A percentile compares a stretch with the other conserved stretches of the same genome.
Conservation (phyloP, 768 basidiomycete genomes). For the Lyophyllum atratum region DNA sequence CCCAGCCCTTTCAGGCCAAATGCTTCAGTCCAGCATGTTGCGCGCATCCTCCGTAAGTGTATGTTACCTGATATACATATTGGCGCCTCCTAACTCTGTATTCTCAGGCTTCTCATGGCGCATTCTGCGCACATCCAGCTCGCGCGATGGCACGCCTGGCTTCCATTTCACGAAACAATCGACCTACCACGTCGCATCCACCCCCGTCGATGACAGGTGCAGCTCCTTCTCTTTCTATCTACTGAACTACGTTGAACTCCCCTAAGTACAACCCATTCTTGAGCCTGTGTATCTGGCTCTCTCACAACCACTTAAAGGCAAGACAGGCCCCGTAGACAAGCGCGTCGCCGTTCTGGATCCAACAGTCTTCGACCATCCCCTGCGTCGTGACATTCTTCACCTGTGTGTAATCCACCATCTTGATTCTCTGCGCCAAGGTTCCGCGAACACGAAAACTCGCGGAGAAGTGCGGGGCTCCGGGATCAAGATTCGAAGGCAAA, state of each 20-base stretch:
- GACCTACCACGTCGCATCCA: neutral
- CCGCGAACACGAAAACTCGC: conserved; percentile 89
- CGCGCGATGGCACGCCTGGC: conserved; percentile 15
- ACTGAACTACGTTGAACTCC: neutral
- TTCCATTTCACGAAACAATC: neutral
- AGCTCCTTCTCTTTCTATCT: neutral
- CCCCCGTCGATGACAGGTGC: conserved; percentile 13
- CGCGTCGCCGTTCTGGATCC: conserved; percentile 67
- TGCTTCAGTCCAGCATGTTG: conserved; percentile 6
- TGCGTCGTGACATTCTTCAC: conserved; percentile 91
- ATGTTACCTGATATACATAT: neutral
- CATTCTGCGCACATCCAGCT: neutral
- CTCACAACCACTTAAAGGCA: conserved; percentile 54
- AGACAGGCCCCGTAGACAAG: conserved; percentile 37
- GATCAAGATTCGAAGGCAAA: conserved; percentile 87
- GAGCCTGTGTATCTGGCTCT: conserved; percentile 63
- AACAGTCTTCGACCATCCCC: conserved; percentile 85
- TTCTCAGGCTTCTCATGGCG: neutral
- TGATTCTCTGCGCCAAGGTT: conserved; percentile 89
- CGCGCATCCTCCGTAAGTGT: conserved; percentile 3
- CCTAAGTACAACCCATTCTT: conserved; percentile 36
- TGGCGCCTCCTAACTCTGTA: neutral
- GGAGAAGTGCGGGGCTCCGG: conserved; percentile 90
- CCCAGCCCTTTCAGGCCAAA: neutral
- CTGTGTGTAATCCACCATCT: conserved; percentile 87